Percentiles rank a stretch among this genome's conserved stretches.
Evolutionary conservation across 495 filamentous ascomycete species (phyloP).

Genomic region (Glarea lozoyensis): DNA sequence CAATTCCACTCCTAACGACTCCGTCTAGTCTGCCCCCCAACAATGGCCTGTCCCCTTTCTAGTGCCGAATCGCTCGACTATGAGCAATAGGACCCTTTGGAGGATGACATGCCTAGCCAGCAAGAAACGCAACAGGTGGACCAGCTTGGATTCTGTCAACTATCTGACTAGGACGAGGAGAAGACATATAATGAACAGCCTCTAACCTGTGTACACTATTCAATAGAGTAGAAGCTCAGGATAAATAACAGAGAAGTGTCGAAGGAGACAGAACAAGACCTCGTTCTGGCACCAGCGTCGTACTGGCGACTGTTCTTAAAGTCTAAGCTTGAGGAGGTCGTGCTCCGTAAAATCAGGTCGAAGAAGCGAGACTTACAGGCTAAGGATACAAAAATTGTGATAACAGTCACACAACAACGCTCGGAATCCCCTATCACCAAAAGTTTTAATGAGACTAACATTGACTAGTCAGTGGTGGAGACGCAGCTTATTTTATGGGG

Average conservation of each 20-base stretch:
- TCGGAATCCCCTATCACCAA: constrained; percentile 14
- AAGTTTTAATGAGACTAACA: constrained; percentile 12
- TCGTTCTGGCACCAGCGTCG: constrained; percentile 16
- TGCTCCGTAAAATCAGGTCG: constrained; percentile 4
- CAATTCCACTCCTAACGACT: too few relatives aligned
- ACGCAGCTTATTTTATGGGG: constrained; percentile 11
- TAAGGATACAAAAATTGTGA: constrained; percentile 9
- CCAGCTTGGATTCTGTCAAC: constrained; percentile 11
- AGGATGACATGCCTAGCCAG: constrained; percentile 6
- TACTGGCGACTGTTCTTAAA: constrained; percentile 21
- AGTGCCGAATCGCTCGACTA: too few relatives aligned
- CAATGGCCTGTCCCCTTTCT: too few relatives aligned
- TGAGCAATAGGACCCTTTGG: too few relatives aligned
- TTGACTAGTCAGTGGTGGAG: constrained; percentile 14
- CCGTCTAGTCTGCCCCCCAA: too few relatives aligned
- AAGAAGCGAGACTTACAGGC: too few relatives aligned
- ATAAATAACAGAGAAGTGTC: constrained; percentile 23
- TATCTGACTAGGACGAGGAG: constrained; percentile 12
- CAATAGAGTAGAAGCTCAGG: constrained; percentile 29
- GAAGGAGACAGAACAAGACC: constrained; percentile 25
- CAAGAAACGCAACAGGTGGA: constrained; percentile 6
- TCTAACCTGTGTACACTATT: constrained; percentile 29
- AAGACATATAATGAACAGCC: constrained; percentile 25
- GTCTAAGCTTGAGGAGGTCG: constrained; percentile 6
- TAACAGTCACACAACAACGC: constrained; percentile 17